Base-by-base conservation (phyloP, 495 filamentous ascomycete species). In the Massariosphaeria phaeospora region DNA sequence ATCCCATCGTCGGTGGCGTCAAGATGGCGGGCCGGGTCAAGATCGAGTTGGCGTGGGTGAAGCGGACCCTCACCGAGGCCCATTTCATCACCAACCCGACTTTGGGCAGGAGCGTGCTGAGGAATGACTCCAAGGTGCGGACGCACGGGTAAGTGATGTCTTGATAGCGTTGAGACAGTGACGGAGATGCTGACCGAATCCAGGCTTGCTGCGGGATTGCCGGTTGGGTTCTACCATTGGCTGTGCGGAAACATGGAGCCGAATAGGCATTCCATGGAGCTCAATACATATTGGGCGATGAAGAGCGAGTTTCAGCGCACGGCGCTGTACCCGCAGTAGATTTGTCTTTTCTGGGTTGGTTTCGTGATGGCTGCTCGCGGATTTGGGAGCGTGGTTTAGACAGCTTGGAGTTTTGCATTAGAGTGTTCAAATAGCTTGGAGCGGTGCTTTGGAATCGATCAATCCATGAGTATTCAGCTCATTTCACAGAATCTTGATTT, bases 131-230 rank as follows among this genome's bases (percentile, higher is more conserved):
- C 13, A 45, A 43, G 29, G 13, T 53, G 12, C 2, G 39, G 26
- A 44, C 13, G 3, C 20, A 49, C 15, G 46, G 30, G 33, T 36
- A 49, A 39, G 46, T 38, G 13, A 15, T 33, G 24, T 36, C 2
- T 25, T 38, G 35, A 10, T 3, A 35, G 3, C n/a, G 3, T 5
- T 25, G 7, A 24, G 3, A 36, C 13, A 25, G 35, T 9, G n/a
- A n/a, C n/a, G n/a, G n/a, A n/a, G n/a, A n/a, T n/a, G 27, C 46
- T 49, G 33, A 49, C 46, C 4, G n/a, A 13, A 36, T 12, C 17
- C 7, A 40, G 50, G 3, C 20, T 44, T 2, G 3, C 17, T 4
- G 50, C 50, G 6, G 50, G 50, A 10, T 23, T 53, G 2, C 50
- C 50, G 3, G 2, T 2, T n/a, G 50, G 15, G 3, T 53, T 23